These are phyloP conservation scores for Cyclotella kingstonii DNA, from an alignment of 108 stramenopile genomes.

Conservation along the genomic window DNA sequence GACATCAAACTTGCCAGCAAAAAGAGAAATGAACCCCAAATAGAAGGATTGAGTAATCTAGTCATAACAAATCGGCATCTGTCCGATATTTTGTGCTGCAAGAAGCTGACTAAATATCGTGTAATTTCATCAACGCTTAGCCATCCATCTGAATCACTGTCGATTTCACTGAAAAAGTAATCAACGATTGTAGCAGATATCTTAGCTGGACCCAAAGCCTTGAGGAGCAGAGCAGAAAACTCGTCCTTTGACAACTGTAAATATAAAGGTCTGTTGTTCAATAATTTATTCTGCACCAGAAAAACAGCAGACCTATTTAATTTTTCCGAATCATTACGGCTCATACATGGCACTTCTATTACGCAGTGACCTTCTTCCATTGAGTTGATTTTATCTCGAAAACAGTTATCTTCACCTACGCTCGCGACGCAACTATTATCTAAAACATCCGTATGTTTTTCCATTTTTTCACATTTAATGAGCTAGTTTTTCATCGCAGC, in stretches of 20 bases:
- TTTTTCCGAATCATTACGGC: neutral
- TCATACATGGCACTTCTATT: neutral
- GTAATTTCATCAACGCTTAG: constrained; percentile 14
- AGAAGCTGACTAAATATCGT: neutral
- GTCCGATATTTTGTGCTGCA: constrained; percentile 2
- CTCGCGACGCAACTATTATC: no score
- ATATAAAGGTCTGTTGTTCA: constrained; percentile 10
- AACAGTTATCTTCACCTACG: no score
- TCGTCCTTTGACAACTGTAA: constrained; percentile 16
- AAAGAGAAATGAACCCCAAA: constrained; percentile 5
- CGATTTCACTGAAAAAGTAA: constrained; percentile 16
- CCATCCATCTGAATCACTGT: constrained; percentile 21
- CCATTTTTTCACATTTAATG: no score
- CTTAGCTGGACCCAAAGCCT: constrained; percentile 11
- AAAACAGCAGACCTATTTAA: neutral
- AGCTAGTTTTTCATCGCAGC: no score
- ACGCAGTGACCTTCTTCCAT: constrained; percentile 4
- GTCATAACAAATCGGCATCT: neutral
- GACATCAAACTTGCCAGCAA: constrained; percentile 12
- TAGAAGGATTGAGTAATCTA: neutral
- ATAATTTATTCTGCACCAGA: constrained; percentile 1
- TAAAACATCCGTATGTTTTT: no score
- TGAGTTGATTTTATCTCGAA: no score
- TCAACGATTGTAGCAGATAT: constrained; percentile 13
- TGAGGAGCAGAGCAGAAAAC: constrained; percentile 17